A percentile compares a stretch with the other conserved stretches of the same genome.
Conservation (phyloP, 352 stramenopile species). For the Phytophthora meadii region DNA sequence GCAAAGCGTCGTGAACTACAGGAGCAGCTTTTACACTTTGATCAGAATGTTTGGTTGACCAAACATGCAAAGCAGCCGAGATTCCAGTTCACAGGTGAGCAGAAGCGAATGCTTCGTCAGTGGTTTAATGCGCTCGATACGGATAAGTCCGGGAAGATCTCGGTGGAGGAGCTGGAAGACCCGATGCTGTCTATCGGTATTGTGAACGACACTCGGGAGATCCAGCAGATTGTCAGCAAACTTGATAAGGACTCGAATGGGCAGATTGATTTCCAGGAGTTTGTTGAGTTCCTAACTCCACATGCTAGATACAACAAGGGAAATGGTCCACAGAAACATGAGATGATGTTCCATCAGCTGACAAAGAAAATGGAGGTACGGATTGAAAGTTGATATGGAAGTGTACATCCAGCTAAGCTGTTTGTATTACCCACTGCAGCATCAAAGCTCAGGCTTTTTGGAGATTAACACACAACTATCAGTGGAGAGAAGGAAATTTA, state of each 20-base stretch:
- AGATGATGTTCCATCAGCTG: conserved; percentile 76
- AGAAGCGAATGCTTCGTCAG: conserved; percentile 79
- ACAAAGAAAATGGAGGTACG: conserved; percentile 83
- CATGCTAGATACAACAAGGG: conserved; percentile 51
- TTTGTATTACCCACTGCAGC: conserved; percentile 34
- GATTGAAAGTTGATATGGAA: neutral
- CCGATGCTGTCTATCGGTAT: conserved; percentile 84
- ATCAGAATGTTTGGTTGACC: conserved; percentile 75
- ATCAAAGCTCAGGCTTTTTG: conserved; percentile 73
- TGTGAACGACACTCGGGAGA: conserved; percentile 70
- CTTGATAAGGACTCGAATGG: conserved; percentile 79
- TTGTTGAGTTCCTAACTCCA: conserved; percentile 78
- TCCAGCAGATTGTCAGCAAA: conserved; percentile 60
- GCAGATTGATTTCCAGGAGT: conserved; percentile 83
- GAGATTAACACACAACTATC: conserved; percentile 84
- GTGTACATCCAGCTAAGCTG: neutral
- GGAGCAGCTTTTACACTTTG: conserved; percentile 61
- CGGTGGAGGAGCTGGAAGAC: conserved; percentile 78
- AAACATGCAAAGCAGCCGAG: conserved; percentile 65
- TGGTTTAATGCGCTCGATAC: conserved; percentile 81
- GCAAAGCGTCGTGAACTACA: conserved; percentile 43
- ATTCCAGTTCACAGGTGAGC: conserved; percentile 73
- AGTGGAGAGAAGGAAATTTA: conserved; percentile 76
- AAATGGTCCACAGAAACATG: conserved; percentile 55
- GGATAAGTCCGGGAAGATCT: conserved; percentile 76